phyloP scores from a whole-genome alignment of 2,329 filamentous ascomycete species.

The Pestalotiopsis sp. region DNA sequence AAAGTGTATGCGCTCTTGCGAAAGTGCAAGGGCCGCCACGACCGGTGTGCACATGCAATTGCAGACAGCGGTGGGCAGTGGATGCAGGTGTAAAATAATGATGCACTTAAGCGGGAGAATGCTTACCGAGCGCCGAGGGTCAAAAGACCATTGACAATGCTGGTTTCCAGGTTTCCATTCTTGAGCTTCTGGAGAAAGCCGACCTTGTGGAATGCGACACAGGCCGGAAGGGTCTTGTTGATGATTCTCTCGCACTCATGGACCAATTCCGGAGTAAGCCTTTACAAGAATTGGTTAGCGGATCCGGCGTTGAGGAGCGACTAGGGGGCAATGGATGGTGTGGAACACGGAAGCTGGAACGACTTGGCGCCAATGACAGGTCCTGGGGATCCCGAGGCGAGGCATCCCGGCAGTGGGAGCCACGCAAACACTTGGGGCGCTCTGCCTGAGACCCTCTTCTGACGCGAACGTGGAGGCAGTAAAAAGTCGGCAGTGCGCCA shows the following conservation, averaged over 20 bases:
- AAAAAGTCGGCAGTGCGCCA: conserved; percentile 5
- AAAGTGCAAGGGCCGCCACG: not conserved
- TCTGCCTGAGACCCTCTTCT: conserved; percentile 12
- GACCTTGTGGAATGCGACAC: conserved; percentile 65
- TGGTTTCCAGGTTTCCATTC: conserved; percentile 55
- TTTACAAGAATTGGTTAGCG: conserved; percentile 24
- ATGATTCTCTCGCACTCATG: conserved; percentile 64
- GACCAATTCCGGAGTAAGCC: conserved; percentile 59
- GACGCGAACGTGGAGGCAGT: conserved; percentile 15
- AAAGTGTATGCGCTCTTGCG: not conserved
- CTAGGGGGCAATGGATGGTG: conserved; percentile 6
- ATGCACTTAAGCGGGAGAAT: conserved; percentile 16
- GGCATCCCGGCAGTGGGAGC: conserved; percentile 16
- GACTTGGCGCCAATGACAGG: conserved; percentile 17
- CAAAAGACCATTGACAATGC: conserved; percentile 60
- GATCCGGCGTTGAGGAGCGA: not conserved
- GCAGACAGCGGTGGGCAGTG: not conserved
- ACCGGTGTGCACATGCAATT: not conserved
- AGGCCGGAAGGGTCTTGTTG: conserved; percentile 62
- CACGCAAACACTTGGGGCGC: conserved; percentile 14
- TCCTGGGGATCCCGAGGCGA: conserved; percentile 17
- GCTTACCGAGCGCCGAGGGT: conserved; percentile 61
- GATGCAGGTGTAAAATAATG: not conserved
- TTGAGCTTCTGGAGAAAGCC: conserved; percentile 65
- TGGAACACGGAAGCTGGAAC: conserved; percentile 15